phyloP scores from a whole-genome alignment of 805 yeast species.

The Saturnispora diversa region DNA sequence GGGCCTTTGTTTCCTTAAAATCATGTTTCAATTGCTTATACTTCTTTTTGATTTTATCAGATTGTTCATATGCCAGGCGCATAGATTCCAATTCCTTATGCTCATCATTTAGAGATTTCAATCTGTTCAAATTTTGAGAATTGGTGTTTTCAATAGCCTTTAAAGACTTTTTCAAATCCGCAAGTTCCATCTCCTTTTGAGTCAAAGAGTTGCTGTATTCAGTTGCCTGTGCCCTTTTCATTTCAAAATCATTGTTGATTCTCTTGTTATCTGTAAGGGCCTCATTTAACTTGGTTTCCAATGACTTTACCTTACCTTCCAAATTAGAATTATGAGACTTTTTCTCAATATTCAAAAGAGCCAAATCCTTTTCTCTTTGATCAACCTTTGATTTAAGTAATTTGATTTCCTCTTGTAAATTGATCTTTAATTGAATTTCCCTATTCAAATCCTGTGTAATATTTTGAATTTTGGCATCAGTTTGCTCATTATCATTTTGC shows the following conservation, averaged over 20 bases:
- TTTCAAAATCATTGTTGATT: conserved; percentile 25
- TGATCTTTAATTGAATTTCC: not conserved
- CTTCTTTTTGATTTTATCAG: conserved; percentile 24
- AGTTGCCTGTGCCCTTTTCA: conserved; percentile 21
- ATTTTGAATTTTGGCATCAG: conserved; percentile 15
- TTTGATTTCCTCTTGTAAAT: conserved; percentile 25
- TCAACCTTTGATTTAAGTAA: conserved; percentile 24
- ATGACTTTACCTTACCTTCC: conserved; percentile 2
- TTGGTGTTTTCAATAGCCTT: conserved; percentile 11
- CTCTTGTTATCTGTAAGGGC: conserved; percentile 12
- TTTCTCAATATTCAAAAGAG: conserved; percentile 11
- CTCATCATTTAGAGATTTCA: not conserved
- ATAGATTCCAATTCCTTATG: conserved; percentile 13
- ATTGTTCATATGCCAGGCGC: conserved; percentile 23
- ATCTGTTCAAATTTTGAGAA: not conserved
- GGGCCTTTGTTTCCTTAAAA: conserved; percentile 34
- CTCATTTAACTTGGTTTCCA: conserved; percentile 7
- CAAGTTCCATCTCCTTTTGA: conserved; percentile 31
- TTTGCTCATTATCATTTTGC: conserved; percentile 2
- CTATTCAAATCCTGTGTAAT: conserved; percentile 17
- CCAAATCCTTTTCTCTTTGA: conserved; percentile 31
- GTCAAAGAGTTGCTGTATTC: conserved; percentile 31
- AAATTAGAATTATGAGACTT: conserved; percentile 7
- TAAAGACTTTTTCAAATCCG: conserved; percentile 7
- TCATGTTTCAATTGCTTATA: conserved; percentile 39